Evolutionary conservation across 2,329 filamentous ascomycete species (phyloP).

Genomic region (Apiospora pterosperma): DNA sequence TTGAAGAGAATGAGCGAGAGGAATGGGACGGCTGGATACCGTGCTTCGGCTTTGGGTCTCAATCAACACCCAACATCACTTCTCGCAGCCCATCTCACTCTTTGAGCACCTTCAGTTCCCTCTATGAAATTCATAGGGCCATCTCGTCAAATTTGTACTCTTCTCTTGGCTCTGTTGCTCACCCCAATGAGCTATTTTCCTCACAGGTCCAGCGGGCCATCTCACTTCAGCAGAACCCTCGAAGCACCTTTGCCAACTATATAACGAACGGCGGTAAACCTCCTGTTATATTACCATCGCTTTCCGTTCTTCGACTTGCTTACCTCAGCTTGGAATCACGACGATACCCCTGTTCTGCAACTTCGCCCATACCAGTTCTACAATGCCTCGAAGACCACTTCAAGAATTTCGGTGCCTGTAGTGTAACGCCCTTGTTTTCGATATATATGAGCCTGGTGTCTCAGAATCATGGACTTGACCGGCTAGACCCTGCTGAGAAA

Average conservation of each 20-base stretch:
- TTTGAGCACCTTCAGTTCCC: constrained; percentile 17
- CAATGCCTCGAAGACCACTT: constrained; percentile 16
- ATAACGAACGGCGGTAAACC: constrained; percentile 14
- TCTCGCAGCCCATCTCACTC: constrained; percentile 20
- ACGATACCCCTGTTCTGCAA: constrained; percentile 6
- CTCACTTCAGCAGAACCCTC: constrained; percentile 3
- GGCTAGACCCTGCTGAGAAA: constrained; percentile 9
- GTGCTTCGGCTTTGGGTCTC: constrained; percentile 34
- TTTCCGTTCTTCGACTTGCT: constrained; percentile 15
- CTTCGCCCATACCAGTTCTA: constrained; percentile 9
- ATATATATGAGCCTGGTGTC: constrained; percentile 15
- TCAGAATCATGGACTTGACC: constrained; percentile 8
- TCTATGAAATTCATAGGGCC: constrained; percentile 15
- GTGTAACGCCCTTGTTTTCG: constrained; percentile 14
- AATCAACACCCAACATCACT: neutral
- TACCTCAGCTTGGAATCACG: constrained; percentile 12
- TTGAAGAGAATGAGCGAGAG: constrained; percentile 64
- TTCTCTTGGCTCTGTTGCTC: neutral
- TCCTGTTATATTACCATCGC: constrained; percentile 14
- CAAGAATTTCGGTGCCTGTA: constrained; percentile 15
- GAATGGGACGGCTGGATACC: constrained; percentile 73
- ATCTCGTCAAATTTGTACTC: constrained; percentile 10
- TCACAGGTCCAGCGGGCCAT: constrained; percentile 13
- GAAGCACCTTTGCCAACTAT: constrained; percentile 6
- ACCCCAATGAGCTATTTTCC: neutral